Evolutionary conservation across 2,329 filamentous ascomycete genomes (phyloP).

Genomic region (Berkeleyomyces basicola): DNA sequence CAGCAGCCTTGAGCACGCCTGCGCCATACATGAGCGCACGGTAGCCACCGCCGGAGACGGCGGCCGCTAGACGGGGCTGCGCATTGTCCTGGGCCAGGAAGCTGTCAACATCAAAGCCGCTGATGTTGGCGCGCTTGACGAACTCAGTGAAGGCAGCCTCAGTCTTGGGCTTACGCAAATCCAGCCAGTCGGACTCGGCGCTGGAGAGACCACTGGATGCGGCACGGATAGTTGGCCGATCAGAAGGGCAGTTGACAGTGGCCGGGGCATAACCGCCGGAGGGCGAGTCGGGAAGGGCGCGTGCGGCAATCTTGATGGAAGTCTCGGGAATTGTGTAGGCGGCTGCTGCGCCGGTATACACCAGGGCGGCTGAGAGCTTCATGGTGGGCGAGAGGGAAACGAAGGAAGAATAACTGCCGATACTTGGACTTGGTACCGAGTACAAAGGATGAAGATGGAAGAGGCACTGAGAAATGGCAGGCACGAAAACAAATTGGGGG

Average conservation of each 20-base stretch:
- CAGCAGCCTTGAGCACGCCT: conserved; percentile 64
- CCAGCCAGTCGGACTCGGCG: conserved; percentile 59
- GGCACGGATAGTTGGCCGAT: conserved; percentile 50
- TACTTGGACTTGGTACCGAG: not conserved
- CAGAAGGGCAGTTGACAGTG: conserved; percentile 49
- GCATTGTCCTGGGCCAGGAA: conserved; percentile 43
- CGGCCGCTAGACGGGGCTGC: conserved; percentile 49
- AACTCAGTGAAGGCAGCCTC: conserved; percentile 59
- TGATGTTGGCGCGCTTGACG: conserved; percentile 53
- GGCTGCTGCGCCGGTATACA: conserved; percentile 8
- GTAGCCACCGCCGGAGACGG: conserved; percentile 72
- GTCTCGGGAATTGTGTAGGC: conserved; percentile 3
- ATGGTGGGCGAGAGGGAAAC: conserved; percentile 1
- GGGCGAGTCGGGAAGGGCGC: conserved; percentile 24
- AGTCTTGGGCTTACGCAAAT: conserved; percentile 54
- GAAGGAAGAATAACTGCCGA: not conserved
- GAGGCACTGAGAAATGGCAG: not conserved
- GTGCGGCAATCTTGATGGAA: conserved; percentile 4
- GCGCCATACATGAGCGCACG: conserved; percentile 73
- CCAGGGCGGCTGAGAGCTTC: conserved; percentile 5
- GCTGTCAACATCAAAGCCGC: conserved; percentile 55
- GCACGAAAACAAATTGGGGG: not conserved
- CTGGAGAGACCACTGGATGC: conserved; percentile 42
- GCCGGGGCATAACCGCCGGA: conserved; percentile 54
- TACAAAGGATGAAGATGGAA: not conserved